Evolutionary conservation across 2,329 filamentous ascomycete species (phyloP).

Genomic region (Talaromyces sp.): DNA sequence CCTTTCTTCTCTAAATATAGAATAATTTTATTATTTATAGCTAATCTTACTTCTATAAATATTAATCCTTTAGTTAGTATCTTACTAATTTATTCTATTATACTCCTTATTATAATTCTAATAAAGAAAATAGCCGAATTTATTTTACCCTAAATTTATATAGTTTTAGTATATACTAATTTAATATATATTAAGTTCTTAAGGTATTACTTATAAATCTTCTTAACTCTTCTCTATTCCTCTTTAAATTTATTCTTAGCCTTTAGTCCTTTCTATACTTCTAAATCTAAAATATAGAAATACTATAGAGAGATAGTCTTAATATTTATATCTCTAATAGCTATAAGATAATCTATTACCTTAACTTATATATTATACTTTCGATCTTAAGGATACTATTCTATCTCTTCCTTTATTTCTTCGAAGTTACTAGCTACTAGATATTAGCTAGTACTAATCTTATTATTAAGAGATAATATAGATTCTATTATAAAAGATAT

Average conservation of each 20-base stretch:
- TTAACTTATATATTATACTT: too few relatives aligned
- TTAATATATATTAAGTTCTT: not conserved
- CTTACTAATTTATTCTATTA: not conserved
- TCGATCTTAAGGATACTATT: too few relatives aligned
- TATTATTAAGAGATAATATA: too few relatives aligned
- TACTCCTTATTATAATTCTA: not conserved
- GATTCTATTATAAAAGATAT: too few relatives aligned
- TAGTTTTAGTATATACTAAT: not conserved
- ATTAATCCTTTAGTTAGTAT: not conserved
- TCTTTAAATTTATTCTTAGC: not conserved
- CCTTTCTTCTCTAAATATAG: too few relatives aligned
- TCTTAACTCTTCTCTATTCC: not conserved
- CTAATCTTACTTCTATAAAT: too few relatives aligned
- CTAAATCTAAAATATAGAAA: not conserved
- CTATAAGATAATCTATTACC: too few relatives aligned
- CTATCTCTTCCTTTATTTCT: too few relatives aligned
- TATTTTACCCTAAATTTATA: not conserved
- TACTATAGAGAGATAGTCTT: not conserved
- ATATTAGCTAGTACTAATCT: too few relatives aligned
- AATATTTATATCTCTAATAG: too few relatives aligned
- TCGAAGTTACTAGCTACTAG: too few relatives aligned
- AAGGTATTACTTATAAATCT: not conserved
- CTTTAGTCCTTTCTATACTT: not conserved
- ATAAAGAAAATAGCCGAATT: not conserved
- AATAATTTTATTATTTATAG: too few relatives aligned